These are phyloP conservation scores for Arabidopsis arenosa DNA, from an alignment of 345 rosid species.

Conservation along the genomic window DNA sequence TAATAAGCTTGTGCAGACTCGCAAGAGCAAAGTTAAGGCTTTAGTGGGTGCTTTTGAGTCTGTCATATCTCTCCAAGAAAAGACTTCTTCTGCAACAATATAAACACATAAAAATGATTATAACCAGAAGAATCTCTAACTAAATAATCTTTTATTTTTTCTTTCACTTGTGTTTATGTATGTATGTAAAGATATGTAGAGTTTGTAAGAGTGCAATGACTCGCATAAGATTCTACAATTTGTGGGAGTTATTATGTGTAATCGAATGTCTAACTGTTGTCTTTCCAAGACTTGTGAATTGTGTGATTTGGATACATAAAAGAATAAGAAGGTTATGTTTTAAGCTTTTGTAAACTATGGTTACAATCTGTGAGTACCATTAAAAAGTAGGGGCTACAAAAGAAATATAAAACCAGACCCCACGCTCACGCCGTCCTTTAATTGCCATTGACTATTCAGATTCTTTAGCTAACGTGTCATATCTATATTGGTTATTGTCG, in stretches of 20 bases:
- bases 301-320: background rate
- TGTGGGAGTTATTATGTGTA: background rate
- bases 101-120: slow-evolving; percentile 2
- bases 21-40: slow-evolving; percentile 94
- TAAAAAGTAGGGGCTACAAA: slow-evolving; percentile 3
- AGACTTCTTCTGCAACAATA: slow-evolving; percentile 45
- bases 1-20: slow-evolving; percentile 76
- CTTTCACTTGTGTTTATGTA: background rate
- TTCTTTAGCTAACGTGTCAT: slow-evolving; percentile 26
- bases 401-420: slow-evolving; percentile 27
- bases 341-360: background rate
- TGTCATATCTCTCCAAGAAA: slow-evolving; percentile 74
- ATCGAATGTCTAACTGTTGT: background rate
- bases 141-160: background rate
- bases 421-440: slow-evolving; percentile 36
- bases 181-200: slow-evolving; percentile 12
- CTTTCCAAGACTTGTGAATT: background rate
- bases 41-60: slow-evolving; percentile 97
- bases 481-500: background rate
- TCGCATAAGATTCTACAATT: background rate
- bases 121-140: background rate
- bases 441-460: slow-evolving; percentile 39
- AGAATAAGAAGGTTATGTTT: background rate
- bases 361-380: slow-evolving; percentile 1
- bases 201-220: background rate